Evolutionary conservation across 179 eudicot species (phyloP).

Genomic region (Beta corolliflora): DNA sequence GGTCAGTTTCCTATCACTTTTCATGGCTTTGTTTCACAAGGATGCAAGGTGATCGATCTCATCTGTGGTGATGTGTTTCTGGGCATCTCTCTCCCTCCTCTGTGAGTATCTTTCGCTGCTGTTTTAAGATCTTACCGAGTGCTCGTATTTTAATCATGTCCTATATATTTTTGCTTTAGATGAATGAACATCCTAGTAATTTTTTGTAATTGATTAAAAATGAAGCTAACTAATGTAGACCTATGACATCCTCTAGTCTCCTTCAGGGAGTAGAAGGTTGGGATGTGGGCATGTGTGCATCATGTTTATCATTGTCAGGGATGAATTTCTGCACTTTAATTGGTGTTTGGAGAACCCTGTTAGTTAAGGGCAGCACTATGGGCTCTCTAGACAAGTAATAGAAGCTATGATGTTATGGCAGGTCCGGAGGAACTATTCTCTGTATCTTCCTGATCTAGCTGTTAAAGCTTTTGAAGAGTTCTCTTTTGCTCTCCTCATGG

Average conservation of each 20-base stretch:
- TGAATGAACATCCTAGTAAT: background rate
- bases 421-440: slow-evolving; percentile 39
- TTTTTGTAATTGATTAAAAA: background rate
- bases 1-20: slow-evolving; percentile 27
- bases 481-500: too few species aligned
- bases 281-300: background rate
- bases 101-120: background rate
- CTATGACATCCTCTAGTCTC: background rate
- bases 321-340: slow-evolving; percentile 30
- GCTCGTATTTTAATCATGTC: background rate
- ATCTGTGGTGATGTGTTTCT: slow-evolving; percentile 29
- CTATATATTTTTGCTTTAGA: background rate
- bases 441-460: slow-evolving; percentile 53
- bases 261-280: background rate
- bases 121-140: background rate
- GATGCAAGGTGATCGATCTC: slow-evolving; percentile 28
- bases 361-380: slow-evolving; percentile 35
- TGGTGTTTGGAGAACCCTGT: slow-evolving; percentile 35
- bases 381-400: slow-evolving; percentile 38
- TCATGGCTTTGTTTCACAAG: slow-evolving; percentile 37
- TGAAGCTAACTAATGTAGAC: background rate
- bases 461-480: too few species aligned
- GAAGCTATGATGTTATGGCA: slow-evolving; percentile 15
- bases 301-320: slow-evolving; percentile 33
- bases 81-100: background rate